Conservation (phyloP, 352 stramenopile species). For the Halophytophthora polymorphica region DNA sequence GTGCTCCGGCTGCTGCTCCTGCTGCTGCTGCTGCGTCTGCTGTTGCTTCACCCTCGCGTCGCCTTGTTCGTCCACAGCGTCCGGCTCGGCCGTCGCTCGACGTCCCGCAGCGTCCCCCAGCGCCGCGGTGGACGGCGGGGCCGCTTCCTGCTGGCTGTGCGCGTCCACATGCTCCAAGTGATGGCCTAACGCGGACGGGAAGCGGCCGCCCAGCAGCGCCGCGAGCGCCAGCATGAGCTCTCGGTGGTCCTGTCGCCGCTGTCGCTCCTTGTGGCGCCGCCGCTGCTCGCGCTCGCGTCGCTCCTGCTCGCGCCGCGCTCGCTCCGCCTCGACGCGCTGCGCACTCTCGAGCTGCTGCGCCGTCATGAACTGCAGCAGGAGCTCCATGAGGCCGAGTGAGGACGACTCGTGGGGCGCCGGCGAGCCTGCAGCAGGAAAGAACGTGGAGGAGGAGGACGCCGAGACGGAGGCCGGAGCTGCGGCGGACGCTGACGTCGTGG, state of each 20-base stretch:
- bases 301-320: slow-evolving; percentile 29
- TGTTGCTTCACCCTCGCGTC: no score
- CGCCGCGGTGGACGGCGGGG: neutral
- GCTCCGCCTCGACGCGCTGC: slow-evolving; percentile 29
- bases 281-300: slow-evolving; percentile 23
- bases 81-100: neutral
- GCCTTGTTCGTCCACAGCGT: no score
- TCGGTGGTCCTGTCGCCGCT: slow-evolving; percentile 34
- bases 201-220: slow-evolving; percentile 39
- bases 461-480: neutral
- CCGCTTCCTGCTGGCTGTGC: neutral
- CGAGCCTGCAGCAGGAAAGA: neutral
- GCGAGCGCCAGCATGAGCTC: slow-evolving; percentile 57
- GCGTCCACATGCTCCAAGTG: slow-evolving; percentile 23
- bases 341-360: slow-evolving; percentile 44
- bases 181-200: slow-evolving; percentile 37
- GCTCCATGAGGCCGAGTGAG: slow-evolving; percentile 39
- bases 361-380: slow-evolving; percentile 51
- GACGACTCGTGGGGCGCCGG: slow-evolving; percentile 7
- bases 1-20: neutral
- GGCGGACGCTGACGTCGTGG: no score
- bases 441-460: neutral
- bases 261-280: slow-evolving; percentile 30
- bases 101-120: neutral
- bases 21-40: neutral